Conservation (phyloP, 345 rosid species). For the Salix viminalis region DNA sequence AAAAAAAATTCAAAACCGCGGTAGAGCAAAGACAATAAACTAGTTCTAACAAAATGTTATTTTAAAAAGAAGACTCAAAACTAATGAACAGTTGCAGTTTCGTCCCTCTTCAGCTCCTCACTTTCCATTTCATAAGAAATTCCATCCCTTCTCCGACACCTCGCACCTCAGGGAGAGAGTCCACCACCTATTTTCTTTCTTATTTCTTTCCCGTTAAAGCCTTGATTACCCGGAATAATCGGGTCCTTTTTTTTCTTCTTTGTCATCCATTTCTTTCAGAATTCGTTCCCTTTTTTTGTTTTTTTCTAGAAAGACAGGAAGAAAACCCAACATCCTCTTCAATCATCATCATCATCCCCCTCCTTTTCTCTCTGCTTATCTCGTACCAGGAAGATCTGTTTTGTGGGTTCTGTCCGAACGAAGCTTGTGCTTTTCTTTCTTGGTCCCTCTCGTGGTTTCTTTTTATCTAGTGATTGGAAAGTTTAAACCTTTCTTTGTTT, state of each 20-base stretch:
- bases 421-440: background rate
- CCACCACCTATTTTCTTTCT: background rate
- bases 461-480: background rate
- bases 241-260: background rate
- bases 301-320: background rate
- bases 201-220: background rate
- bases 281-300: background rate
- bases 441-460: background rate
- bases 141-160: background rate
- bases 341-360: background rate
- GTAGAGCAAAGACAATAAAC: no score
- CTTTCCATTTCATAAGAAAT: background rate
- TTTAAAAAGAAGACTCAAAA: background rate
- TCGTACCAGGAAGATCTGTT: constrained; percentile 7
- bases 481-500: background rate
- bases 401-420: constrained; percentile 8
- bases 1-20: no score
- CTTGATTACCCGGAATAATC: background rate
- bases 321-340: background rate
- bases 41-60: background rate
- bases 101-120: background rate
- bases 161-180: background rate
- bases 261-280: constrained; percentile 1
- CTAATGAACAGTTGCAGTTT: background rate
- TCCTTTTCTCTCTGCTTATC: background rate